Base-by-base conservation (phyloP, 75 land plant genomes). In the Adiantum capillusveneris region DNA sequence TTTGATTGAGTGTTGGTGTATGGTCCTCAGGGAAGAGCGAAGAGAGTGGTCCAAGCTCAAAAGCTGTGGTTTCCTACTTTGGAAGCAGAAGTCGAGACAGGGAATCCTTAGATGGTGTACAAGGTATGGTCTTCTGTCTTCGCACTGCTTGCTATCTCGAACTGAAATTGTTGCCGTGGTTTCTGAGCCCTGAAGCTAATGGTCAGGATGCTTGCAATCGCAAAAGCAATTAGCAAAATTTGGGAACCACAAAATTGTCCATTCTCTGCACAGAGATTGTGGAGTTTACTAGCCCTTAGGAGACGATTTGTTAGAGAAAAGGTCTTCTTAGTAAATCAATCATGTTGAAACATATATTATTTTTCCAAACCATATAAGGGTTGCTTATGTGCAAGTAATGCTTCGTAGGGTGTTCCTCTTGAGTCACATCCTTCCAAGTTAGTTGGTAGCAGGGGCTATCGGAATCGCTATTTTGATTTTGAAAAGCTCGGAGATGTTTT, bases 171-270 rank as follows among this genome's bases (percentile, higher is more conserved):
- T n/a, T n/a, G n/a, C n/a, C n/a, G n/a, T n/a, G n/a, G n/a, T n/a
- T n/a, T n/a, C n/a, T n/a, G n/a, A n/a, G n/a, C n/a, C n/a, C n/a
- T n/a, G n/a, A n/a, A n/a, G n/a, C n/a, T n/a, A n/a, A n/a, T n/a
- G n/a, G 53, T 1, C 66, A 91, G 97, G 97, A 92, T 69, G 48
- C 83, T 9, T 92, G 97, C 71, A 92, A 92, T 44, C 73, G 83
- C 31, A 92, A 92, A 72, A 92, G 97, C 70, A 92, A 92, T 65
- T 95, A 92, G 57, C 86, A 92, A 53, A 88, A 93, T 59, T 75
- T 89, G n/a, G 97, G 97, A 3, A 92, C 97, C 1, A 92, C 88
- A 29, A 92, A 92, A 63, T 92, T 89, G 34, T 92, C 97, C 20
- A 92, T 88, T 73, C 66, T 92, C 29, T 92, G 97, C 62, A 88